These are phyloP conservation scores for Malus fusca DNA, from an alignment of 306 rosid genomes.

Conservation along the genomic window DNA sequence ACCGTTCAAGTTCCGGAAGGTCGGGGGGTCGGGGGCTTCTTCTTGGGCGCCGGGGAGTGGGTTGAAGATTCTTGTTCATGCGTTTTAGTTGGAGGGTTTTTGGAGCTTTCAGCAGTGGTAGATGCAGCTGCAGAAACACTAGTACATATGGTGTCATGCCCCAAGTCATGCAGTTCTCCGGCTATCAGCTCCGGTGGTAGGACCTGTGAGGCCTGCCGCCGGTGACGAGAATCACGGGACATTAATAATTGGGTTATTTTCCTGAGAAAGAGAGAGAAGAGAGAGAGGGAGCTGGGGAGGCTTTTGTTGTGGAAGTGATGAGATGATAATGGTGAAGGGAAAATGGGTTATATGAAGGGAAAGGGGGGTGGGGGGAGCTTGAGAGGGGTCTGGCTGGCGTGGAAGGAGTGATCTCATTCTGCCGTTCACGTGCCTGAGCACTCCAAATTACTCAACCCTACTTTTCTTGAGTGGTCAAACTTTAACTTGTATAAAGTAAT, in stretches of 20 bases:
- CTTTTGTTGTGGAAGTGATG: neutral
- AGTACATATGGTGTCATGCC: neutral
- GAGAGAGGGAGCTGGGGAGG: neutral
- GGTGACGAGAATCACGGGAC: constrained; percentile 23
- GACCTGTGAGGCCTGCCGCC: constrained; percentile 22
- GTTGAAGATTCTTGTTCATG: neutral
- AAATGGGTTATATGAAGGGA: too few species aligned
- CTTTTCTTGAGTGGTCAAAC: neutral
- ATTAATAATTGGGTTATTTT: neutral
- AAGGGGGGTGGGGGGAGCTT: neutral
- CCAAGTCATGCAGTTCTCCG: constrained; percentile 4
- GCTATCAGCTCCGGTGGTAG: constrained; percentile 16
- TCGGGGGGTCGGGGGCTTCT: constrained; percentile 16
- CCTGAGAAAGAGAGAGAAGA: neutral
- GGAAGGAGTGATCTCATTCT: neutral
- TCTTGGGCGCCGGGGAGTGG: neutral
- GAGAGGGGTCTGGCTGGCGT: neutral
- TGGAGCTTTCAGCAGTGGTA: neutral
- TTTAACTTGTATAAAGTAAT: neutral
- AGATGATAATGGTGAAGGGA: neutral
- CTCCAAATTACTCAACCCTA: neutral
- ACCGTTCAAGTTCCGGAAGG: constrained; percentile 9
- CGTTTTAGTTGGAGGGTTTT: neutral
- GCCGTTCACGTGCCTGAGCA: neutral
- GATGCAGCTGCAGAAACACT: neutral